Evolutionary conservation across 306 rosid genomes (phyloP), one percentile per base, ranked within the genome.

Genomic region (Rubus idaeus): DNA sequence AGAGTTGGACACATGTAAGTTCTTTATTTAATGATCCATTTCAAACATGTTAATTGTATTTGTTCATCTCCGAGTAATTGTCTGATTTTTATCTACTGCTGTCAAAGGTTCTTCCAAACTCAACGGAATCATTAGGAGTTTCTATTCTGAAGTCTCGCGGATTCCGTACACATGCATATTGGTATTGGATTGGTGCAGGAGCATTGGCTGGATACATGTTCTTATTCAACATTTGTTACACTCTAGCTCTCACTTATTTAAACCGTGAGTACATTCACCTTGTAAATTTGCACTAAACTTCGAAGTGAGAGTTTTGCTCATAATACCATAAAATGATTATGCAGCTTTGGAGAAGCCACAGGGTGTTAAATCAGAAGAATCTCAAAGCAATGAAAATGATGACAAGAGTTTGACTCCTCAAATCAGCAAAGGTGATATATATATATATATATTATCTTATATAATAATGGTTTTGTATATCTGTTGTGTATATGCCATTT

Each of bases 131-230:
- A 6, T 37, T 88, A 30, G 92, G 90, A 42, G 18, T 88, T 39
- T 73, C 70, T 57, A 79, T 86, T 65, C 44, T 86, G 71, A 69
- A 78, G 70, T 84, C 90, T 12, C 87, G 88, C 0, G 92, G 86
- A 44, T 86, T 86, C 82, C 84, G 81, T 37, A 80, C 86, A 10
- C 45, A 84, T 39, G 42, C 81, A 26, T 30, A 72, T 44, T 77
- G 80, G 75, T 77, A 77, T 46, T 77, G 75, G 80, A 77, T 77
- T 41, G 75, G 80, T 1, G 40, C 8, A 37, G 80, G 69, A 68
- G 80, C 16, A 6, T 58, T 77, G 47, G 57, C 20, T 37, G 55
- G 84, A 67, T 87, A 73, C 44, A 68, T 72, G 4, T 7, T 87
- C 44, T 6, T 87, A 6, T 87, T 84, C 84, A 82, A 84, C 71